Evolutionary conservation across 73 alveolate genomes (phyloP).

Genomic region (Stentor coeruleus): DNA sequence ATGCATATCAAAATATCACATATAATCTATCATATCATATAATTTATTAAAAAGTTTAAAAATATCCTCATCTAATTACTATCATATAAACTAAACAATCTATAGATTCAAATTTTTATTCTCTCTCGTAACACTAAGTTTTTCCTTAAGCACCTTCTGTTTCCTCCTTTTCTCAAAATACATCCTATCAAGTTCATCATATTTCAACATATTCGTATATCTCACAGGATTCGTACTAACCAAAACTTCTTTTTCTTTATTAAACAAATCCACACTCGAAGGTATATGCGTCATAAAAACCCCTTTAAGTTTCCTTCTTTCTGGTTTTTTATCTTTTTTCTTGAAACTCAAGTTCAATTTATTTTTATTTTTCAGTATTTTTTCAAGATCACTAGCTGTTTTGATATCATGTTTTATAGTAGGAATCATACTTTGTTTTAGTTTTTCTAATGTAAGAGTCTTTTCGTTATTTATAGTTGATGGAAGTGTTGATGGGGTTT

Average conservation of each 20-base stretch:
- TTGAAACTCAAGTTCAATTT: background rate
- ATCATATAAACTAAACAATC: too few species aligned
- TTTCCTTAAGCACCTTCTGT: background rate
- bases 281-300: background rate
- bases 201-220: background rate
- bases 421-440: background rate
- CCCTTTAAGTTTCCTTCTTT: background rate
- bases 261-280: background rate
- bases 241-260: background rate
- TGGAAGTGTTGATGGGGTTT: background rate
- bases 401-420: background rate
- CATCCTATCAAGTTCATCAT: slow-evolving; percentile 11
- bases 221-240: background rate
- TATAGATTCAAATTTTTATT: too few species aligned
- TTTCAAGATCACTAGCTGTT: background rate
- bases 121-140: too few species aligned
- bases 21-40: too few species aligned
- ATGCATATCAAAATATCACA: too few species aligned
- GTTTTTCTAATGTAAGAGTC: background rate
- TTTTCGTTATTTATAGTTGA: background rate
- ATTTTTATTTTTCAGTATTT: background rate
- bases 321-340: background rate
- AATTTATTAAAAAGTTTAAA: too few species aligned
- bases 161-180: slow-evolving; percentile 12
- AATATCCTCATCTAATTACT: too few species aligned